Evolutionary conservation across 352 stramenopile species (phyloP), one percentile per base, ranked within the genome.

Genomic region (Chrysophaeum taylorii): DNA sequence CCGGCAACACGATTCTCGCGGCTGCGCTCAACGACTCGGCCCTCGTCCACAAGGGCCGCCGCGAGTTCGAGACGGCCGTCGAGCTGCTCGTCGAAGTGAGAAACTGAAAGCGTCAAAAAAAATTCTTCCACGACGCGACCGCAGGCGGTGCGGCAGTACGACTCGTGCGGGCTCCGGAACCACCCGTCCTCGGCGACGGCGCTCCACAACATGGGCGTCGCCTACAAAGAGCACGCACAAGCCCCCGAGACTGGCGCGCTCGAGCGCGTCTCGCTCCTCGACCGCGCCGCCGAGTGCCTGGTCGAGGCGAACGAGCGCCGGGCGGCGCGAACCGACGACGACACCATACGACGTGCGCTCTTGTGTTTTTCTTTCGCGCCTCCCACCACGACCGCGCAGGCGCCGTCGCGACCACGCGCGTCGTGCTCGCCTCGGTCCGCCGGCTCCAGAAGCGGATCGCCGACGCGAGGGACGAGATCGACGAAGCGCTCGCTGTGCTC

Each of bases 121-220:
- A n/a, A n/a, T n/a, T n/a, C n/a, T n/a, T n/a, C n/a, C n/a, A n/a
- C n/a, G n/a, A n/a, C n/a, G n/a, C n/a, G n/a, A n/a, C n/a, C n/a
- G n/a, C n/a, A 9, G 21, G 5, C 33, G 14, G 35, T 45, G 33
- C 31, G 45, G 36, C 4, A 27, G 7, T 66, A 66, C 36, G 57
- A 66, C 1, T 21, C 33, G 2, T 66, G 57, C 57, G 35, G 35
- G 12, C 15, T 66, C 12, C 2, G 57, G 33, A 25, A 66, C 4
- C 36, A 41, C 33, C 9, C 33, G 33, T 45, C 57, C 4, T 27
- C 12, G 12, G 57, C 57, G 57, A 66, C 57, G 35, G 27, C 57
- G 12, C 57, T 66, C 33, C 57, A 66, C 57, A 66, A 66, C 57
- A 5, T 66, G 12, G 57, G 57, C 33, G 35, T n/a, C 1, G 23